Evolutionary conservation across 495 filamentous ascomycete genomes (phyloP), one percentile per base, ranked within the genome.

Genomic region (Tuber umbilicatum): DNA sequence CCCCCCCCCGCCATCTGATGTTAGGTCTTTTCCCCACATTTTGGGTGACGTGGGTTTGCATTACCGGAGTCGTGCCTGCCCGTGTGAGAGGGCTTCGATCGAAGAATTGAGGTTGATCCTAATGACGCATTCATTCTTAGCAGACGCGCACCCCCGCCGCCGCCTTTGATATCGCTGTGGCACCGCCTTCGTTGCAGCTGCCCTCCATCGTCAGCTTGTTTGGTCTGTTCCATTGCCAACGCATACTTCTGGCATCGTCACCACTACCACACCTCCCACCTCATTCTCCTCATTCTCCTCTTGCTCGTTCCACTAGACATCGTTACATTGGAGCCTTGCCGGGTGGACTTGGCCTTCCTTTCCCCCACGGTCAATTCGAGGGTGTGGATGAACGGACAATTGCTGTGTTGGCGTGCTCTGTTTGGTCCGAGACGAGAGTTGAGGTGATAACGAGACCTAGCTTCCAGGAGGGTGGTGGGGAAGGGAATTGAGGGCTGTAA

Each of bases 381-480:
- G 40, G 74, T 77, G 74, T 80, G 75, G 70, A 77, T 80, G 78
- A 79, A 60, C 73, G 69, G 64, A 43, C 74, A 35, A 64, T 64
- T 77, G 80, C 79, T 81, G 80, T 69, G 79, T 75, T 81, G 80
- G 72, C 80, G 72, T 72, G 68, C 71, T 73, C 76, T 81, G 80
- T 81, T 81, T 81, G 80, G 80, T 73, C 68, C 73, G 80, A 73
- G 43, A 38, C 23, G 73, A 74, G 47, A 69, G 69, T 47, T 45
- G 45, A 78, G 64, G 73, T 68, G 45, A 76, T 73, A 47, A 41
- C 45, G 70, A 69, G 69, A 73, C 71, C 27, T 50, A 70, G 69
- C 55, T 67, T 50, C 68, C 68, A 16, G 27, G 73, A 70, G 71
- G 69, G 77, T 78, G 77, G 75, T 69, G 69, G 77, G 27, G 38